Evolutionary conservation across 2,329 filamentous ascomycete species (phyloP).

Genomic region (Rhexocercosporidium sp.): DNA sequence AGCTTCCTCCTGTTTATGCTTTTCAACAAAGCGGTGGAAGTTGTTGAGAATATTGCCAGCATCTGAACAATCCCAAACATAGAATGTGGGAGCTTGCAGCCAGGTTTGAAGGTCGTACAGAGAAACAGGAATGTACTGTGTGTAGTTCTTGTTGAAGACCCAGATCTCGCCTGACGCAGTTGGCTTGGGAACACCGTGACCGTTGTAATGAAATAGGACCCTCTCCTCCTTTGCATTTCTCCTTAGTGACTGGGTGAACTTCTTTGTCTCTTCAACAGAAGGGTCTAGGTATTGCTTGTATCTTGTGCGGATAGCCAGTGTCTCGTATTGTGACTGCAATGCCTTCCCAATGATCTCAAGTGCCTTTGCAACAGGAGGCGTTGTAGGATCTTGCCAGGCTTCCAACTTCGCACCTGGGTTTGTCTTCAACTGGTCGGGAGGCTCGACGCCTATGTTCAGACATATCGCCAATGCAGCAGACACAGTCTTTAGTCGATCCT

Average conservation of each 20-base stretch:
- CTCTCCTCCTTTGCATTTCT: slow-evolving; percentile 95
- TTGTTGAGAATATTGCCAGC: slow-evolving; percentile 95
- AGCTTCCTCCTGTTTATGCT: slow-evolving; percentile 88
- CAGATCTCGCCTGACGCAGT: slow-evolving; percentile 96
- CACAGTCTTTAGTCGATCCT: slow-evolving; percentile 94
- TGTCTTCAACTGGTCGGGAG: slow-evolving; percentile 95
- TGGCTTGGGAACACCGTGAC: slow-evolving; percentile 94
- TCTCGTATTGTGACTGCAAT: slow-evolving; percentile 96
- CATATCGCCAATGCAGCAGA: slow-evolving; percentile 94
- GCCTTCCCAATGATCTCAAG: slow-evolving; percentile 95
- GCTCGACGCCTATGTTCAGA: slow-evolving; percentile 96
- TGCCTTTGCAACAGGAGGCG: slow-evolving; percentile 79
- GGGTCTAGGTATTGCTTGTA: slow-evolving; percentile 98
- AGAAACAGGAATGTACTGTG: slow-evolving; percentile 96
- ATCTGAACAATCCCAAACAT: slow-evolving; percentile 97
- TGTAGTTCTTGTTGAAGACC: slow-evolving; percentile 99
- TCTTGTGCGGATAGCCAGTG: slow-evolving; percentile 89
- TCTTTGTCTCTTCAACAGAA: slow-evolving; percentile 95
- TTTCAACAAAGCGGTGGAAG: slow-evolving; percentile 92
- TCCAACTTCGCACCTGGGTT: slow-evolving; percentile 92
- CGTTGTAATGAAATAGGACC: slow-evolving; percentile 98
- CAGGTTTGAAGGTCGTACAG: slow-evolving; percentile 94
- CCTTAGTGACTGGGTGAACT: slow-evolving; percentile 88
- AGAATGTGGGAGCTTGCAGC: slow-evolving; percentile 94
- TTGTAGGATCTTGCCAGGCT: slow-evolving; percentile 93